A percentile compares a stretch with the other conserved stretches of the same genome.
Evolutionary conservation across 2,329 filamentous ascomycete genomes (phyloP).

Genomic region (Colletotrichum cuscutae): DNA sequence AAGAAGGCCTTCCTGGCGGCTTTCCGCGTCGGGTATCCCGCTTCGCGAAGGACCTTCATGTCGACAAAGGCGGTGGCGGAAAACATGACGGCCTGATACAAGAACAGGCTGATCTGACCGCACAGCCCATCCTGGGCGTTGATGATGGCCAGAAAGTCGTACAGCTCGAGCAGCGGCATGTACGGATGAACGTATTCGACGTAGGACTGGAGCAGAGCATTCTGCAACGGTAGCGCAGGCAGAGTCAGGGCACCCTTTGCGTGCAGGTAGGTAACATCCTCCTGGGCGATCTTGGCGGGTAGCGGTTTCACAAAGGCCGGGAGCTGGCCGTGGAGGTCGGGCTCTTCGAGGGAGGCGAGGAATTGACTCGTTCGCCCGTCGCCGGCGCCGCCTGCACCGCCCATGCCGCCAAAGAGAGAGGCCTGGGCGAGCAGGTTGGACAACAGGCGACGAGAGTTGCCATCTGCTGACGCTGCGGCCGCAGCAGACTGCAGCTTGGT

Average conservation of each 20-base stretch:
- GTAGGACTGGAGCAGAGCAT: constrained; percentile 83
- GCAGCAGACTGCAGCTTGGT: constrained; percentile 42
- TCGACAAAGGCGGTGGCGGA: constrained; percentile 90
- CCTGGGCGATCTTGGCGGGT: constrained; percentile 78
- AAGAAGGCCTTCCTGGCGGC: constrained; percentile 90
- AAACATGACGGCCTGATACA: constrained; percentile 97
- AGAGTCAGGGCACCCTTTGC: constrained; percentile 87
- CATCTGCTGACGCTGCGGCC: constrained; percentile 36
- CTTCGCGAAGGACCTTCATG: constrained; percentile 77
- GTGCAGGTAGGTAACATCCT: constrained; percentile 85
- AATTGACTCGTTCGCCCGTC: constrained; percentile 54
- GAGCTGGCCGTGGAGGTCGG: constrained; percentile 59
- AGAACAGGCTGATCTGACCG: constrained; percentile 81
- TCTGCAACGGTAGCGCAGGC: constrained; percentile 76
- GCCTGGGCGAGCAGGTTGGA: constrained; percentile 36
- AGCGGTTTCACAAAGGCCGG: constrained; percentile 82
- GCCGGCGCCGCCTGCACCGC: constrained; percentile 22
- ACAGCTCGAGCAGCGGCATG: constrained; percentile 85
- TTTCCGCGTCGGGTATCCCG: constrained; percentile 82
- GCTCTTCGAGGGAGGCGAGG: constrained; percentile 58
- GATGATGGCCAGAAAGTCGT: constrained; percentile 69
- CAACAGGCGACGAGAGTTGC: constrained; percentile 34
- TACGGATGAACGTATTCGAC: constrained; percentile 93
- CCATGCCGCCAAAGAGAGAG: constrained; percentile 44
- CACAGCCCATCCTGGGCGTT: constrained; percentile 74